Conservation (phyloP, 148 eudicot genomes). For the Rhododendron griersonianum region DNA sequence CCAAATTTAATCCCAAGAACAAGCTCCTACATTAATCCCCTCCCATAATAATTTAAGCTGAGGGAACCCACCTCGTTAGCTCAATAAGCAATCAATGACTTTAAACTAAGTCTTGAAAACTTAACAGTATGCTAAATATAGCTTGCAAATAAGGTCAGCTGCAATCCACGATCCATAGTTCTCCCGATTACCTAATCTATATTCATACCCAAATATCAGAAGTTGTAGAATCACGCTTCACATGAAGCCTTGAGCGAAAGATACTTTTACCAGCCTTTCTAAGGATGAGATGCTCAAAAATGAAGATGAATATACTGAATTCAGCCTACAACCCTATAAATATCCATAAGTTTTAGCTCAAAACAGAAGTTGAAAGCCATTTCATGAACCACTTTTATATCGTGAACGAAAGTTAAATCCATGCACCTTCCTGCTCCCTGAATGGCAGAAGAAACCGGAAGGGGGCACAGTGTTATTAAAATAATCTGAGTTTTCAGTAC, state of each 20-base stretch:
- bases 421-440: neutral
- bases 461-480: neutral
- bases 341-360: neutral
- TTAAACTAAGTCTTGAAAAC: neutral
- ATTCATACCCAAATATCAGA: neutral
- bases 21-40: neutral
- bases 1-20: neutral
- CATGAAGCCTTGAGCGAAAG: neutral
- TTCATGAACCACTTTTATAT: neutral
- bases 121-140: neutral
- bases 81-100: neutral
- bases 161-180: neutral
- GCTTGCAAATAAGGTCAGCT: neutral
- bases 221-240: neutral
- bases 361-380: neutral
- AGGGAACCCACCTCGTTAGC: too few relatives aligned
- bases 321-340: neutral
- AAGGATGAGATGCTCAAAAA: neutral
- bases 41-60: neutral
- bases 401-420: neutral
- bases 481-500: slow-evolving; percentile 28
- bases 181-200: neutral
- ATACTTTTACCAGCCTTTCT: neutral
- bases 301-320: neutral
- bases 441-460: neutral